A percentile compares a stretch with the other conserved stretches of the same genome.
These are phyloP conservation scores for Ostreobium quekettii DNA, from an alignment of 139 green algal genomes.

Conservation along the genomic window DNA sequence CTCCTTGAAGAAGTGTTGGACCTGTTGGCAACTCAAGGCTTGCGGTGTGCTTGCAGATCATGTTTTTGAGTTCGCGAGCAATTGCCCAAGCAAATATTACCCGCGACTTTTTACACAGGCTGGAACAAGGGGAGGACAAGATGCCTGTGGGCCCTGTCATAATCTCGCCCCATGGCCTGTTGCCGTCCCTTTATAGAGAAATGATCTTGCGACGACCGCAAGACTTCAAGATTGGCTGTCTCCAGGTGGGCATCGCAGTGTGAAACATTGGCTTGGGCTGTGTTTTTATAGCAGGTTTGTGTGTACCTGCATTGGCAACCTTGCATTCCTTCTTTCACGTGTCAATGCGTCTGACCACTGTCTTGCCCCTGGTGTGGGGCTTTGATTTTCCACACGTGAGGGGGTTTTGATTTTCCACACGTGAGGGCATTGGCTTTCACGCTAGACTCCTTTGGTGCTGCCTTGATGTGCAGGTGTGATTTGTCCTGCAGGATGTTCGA, in stretches of 20 bases:
- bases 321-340: background rate
- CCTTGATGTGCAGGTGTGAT: background rate
- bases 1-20: too few relatives aligned
- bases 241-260: constrained; percentile 43
- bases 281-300: background rate
- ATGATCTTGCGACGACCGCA: constrained; percentile 80
- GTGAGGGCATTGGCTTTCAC: background rate
- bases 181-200: constrained; percentile 82
- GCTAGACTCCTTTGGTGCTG: background rate
- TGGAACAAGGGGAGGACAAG: constrained; percentile 66
- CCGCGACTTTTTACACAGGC: constrained; percentile 78
- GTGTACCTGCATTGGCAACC: background rate
- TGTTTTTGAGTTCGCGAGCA: constrained; percentile 72
- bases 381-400: constrained; percentile 17
- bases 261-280: background rate
- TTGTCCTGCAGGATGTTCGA: constrained; percentile 55
- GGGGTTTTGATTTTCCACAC: background rate
- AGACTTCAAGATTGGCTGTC: constrained; percentile 91
- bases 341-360: constrained; percentile 17
- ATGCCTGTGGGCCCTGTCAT: constrained; percentile 83
- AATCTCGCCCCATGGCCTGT: constrained; percentile 86
- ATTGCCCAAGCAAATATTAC: constrained; percentile 81
- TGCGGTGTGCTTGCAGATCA: constrained; percentile 42
- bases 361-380: constrained; percentile 4
- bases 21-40: too few relatives aligned